Base-by-base conservation (phyloP, 768 basidiomycete species). In the Lanmaoa pseudosensibilis region DNA sequence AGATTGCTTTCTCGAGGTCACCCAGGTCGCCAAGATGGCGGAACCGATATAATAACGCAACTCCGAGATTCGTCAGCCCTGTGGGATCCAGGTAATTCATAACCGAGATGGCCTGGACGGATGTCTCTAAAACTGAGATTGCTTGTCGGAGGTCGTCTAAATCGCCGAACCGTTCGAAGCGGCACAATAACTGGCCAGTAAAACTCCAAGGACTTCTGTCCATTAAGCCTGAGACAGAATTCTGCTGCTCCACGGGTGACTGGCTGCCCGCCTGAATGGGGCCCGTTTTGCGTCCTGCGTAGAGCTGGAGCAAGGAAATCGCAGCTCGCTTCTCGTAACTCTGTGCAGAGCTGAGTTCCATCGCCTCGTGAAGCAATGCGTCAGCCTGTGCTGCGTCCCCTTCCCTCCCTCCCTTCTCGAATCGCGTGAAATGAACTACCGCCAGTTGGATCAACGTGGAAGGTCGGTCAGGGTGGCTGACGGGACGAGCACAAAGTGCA, bases 401-500 rank as follows among this genome's bases (percentile, higher is more conserved):
- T 12, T 47, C 23, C 9, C 45, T 46, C 12, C 11, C 27, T 7
- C 5, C 25, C 25, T 25, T 25, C 25, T 25, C 25, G 25, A 25
- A 25, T 25, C 5, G 25, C 25, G 25, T 4, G 5, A 30, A 13
- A 21, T 41, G 27, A 5, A 52, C 55, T 1, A 11, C 9, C 0
- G 54, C 50, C 23, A 52, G 25, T 2, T 56, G 40, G 1, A 55
- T 32, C 37, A 58, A 39, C 12, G 52, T 54, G 4, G 25, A n/a
- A 8, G 47, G 41, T 49, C 52, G 33, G 23, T 58, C 57, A 12
- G 47, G 52, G 19, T 51, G 54, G 45, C 57, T 39, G 1, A 23
- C 13, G 15, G 54, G 54, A 37, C 57, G 49, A 8, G 38, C 4
- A 18, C 16, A 13, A 33, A 56, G 49, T 19, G 38, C 51, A 11